phyloP scores from a whole-genome alignment of 2,329 filamentous ascomycete species.

The Fusarium siculi region DNA sequence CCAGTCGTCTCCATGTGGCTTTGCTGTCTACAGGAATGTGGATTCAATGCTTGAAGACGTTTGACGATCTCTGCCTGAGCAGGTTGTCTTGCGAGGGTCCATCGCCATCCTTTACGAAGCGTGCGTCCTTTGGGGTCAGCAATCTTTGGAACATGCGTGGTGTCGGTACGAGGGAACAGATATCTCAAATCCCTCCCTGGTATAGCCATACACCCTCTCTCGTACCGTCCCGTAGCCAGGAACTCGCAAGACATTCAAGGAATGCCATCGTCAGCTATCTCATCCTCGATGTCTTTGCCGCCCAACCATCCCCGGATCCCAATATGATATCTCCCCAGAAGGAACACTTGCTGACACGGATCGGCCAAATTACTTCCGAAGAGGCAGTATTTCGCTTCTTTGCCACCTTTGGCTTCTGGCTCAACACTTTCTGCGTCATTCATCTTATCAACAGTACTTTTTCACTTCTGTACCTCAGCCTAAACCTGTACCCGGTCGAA shows the following conservation, averaged over 20 bases:
- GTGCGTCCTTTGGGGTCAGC: slow-evolving; percentile 7
- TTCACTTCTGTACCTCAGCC: slow-evolving; percentile 3
- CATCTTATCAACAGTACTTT: slow-evolving; percentile 31
- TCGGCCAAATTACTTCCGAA: background rate
- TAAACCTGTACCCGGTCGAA: slow-evolving; percentile 18
- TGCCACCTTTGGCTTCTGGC: slow-evolving; percentile 25
- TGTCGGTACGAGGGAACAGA: slow-evolving; percentile 10
- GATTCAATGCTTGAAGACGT: slow-evolving; percentile 32
- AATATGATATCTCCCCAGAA: slow-evolving; percentile 21
- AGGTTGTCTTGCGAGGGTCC: background rate
- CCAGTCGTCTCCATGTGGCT: slow-evolving; percentile 28
- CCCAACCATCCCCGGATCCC: slow-evolving; percentile 14
- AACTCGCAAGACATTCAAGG: slow-evolving; percentile 13
- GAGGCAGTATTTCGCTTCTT: slow-evolving; percentile 30
- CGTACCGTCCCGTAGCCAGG: slow-evolving; percentile 10
- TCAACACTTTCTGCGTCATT: slow-evolving; percentile 36
- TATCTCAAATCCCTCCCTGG: slow-evolving; percentile 16
- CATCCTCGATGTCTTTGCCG: slow-evolving; percentile 27
- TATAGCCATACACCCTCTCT: background rate
- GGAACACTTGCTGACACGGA: slow-evolving; percentile 14
- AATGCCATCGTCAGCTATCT: slow-evolving; percentile 17
- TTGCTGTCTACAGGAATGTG: slow-evolving; percentile 31
- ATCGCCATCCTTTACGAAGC: background rate
- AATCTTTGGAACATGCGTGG: slow-evolving; percentile 36
- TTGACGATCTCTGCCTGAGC: slow-evolving; percentile 30